Conservation (phyloP, 169 alveolate genomes). For the Cryptosporidium viatorum region DNA sequence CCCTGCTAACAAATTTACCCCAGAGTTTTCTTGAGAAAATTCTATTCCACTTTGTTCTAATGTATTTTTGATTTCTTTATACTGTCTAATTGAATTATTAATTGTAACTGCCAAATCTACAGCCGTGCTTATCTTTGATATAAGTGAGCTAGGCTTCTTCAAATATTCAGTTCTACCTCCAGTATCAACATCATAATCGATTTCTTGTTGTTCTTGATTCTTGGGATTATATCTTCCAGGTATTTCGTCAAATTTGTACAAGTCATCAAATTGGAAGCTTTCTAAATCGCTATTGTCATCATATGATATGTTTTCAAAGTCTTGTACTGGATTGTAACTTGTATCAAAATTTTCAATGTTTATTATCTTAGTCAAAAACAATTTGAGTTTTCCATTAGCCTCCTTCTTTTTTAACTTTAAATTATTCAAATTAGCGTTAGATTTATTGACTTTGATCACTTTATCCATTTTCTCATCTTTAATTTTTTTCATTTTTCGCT, state of each 20-base stretch:
- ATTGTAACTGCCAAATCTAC: constrained; percentile 32
- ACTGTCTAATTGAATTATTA: constrained; percentile 29
- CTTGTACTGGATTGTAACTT: neutral
- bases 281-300: constrained; percentile 20
- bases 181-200: constrained; percentile 45
- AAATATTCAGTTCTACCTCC: constrained; percentile 56
- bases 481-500: constrained; percentile 35
- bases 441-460: neutral
- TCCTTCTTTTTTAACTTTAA: constrained; percentile 23
- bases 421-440: constrained; percentile 1
- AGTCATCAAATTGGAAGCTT: constrained; percentile 69
- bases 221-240: constrained; percentile 35
- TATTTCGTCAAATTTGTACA: constrained; percentile 39
- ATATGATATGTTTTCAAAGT: neutral
- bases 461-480: constrained; percentile 6
- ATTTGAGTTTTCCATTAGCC: constrained; percentile 24
- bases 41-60: constrained; percentile 38
- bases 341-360: constrained; percentile 4
- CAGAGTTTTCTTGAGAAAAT: constrained; percentile 22
- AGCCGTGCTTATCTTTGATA: constrained; percentile 16
- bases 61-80: constrained; percentile 2
- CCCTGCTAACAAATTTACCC: constrained; percentile 49
- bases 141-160: neutral
- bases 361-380: constrained; percentile 9
- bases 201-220: constrained; percentile 9